Conservation (phyloP, 495 filamentous ascomycete species). For the Symbiotaphrina buchneri region DNA sequence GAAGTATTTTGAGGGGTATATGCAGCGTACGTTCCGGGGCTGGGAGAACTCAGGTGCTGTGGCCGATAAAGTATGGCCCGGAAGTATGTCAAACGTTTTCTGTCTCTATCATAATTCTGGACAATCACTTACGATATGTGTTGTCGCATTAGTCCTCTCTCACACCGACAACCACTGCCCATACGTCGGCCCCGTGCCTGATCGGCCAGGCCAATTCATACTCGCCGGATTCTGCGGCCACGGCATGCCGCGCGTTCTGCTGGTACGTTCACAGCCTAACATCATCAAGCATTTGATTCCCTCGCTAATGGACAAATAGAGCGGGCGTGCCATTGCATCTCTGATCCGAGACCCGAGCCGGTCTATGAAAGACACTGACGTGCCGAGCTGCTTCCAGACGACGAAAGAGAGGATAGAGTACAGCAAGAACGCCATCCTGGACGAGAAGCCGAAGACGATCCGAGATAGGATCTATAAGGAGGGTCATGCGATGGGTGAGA, state of each 20-base stretch:
- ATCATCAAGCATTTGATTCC: too few species aligned
- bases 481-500: too few species aligned
- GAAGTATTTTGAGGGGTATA: conserved; percentile 23
- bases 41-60: conserved; percentile 22
- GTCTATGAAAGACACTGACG: neutral
- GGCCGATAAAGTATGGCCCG: conserved; percentile 24
- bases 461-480: too few species aligned
- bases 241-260: conserved; percentile 27
- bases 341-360: neutral
- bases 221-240: conserved; percentile 29
- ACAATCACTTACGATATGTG: too few species aligned
- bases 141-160: too few species aligned
- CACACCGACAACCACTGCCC: conserved; percentile 22
- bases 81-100: conserved; percentile 8
- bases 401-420: neutral
- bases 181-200: conserved; percentile 23
- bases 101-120: neutral
- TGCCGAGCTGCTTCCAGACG: neutral
- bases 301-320: too few species aligned
- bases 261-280: too few species aligned
- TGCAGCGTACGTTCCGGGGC: conserved; percentile 20
- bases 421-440: neutral
- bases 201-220: conserved; percentile 17
- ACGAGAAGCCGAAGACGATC: too few species aligned
- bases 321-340: too few species aligned